phyloP scores from a whole-genome alignment of 2,329 filamentous ascomycete species.

The Aspergillus viridinutans region DNA sequence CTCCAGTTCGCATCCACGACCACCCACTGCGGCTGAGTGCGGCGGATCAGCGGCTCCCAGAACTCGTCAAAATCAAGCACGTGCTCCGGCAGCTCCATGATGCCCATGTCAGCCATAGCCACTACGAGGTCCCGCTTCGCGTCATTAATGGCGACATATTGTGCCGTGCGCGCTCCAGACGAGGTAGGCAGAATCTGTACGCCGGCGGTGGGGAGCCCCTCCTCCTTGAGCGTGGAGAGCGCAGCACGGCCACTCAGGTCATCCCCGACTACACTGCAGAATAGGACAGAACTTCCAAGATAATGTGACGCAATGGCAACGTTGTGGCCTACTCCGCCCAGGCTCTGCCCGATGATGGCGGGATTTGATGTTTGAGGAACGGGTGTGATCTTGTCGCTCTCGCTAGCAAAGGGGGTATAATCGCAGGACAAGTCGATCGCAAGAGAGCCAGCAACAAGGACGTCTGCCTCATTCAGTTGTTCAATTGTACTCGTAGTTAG shows the following conservation, averaged over 20 bases:
- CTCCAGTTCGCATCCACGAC: constrained; percentile 88
- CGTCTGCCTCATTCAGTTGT: constrained; percentile 47
- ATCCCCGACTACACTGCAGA: constrained; percentile 77
- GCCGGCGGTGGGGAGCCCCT: constrained; percentile 59
- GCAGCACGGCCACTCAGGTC: constrained; percentile 74
- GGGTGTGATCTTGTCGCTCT: constrained; percentile 30
- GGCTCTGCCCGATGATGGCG: constrained; percentile 70
- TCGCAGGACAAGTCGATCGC: constrained; percentile 87
- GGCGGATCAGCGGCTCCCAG: constrained; percentile 59
- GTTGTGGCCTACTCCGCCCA: constrained; percentile 90
- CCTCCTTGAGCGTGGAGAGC: constrained; percentile 58
- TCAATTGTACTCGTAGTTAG: constrained; percentile 5
- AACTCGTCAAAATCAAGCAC: constrained; percentile 44
- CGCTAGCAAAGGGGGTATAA: constrained; percentile 51
- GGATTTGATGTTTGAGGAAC: constrained; percentile 78
- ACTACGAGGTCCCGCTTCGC: constrained; percentile 76
- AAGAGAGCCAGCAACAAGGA: constrained; percentile 87
- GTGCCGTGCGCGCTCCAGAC: constrained; percentile 66
- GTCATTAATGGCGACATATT: constrained; percentile 90
- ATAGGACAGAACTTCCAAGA: constrained; percentile 60
- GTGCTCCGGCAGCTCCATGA: constrained; percentile 55
- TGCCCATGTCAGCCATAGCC: constrained; percentile 93
- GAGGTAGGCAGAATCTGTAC: constrained; percentile 55
- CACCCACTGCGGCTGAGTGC: constrained; percentile 65
- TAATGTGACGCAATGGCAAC: constrained; percentile 79